These are phyloP conservation scores for Saccharomycopsis microspora DNA, from an alignment of 805 yeast genomes.

Conservation along the genomic window DNA sequence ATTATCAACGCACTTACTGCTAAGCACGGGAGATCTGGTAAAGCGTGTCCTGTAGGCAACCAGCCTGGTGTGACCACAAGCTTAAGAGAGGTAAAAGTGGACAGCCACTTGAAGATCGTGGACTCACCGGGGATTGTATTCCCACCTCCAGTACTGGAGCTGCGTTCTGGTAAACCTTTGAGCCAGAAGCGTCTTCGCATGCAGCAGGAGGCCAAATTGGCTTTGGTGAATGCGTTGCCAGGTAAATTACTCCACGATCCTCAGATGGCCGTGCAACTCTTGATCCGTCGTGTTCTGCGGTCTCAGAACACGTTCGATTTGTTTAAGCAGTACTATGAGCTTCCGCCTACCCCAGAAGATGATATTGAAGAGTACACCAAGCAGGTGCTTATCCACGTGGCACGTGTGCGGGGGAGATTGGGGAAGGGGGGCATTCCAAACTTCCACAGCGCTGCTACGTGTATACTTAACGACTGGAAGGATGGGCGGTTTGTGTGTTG, in stretches of 20 bases:
- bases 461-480: constrained; percentile 89
- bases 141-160: constrained; percentile 46
- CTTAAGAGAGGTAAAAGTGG: constrained; percentile 84
- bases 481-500: constrained; percentile 92
- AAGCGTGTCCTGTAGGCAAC: constrained; percentile 85
- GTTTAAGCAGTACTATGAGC: constrained; percentile 58
- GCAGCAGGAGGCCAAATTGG: constrained; percentile 80
- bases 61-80: constrained; percentile 96
- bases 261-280: constrained; percentile 62
- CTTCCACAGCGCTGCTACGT: constrained; percentile 69
- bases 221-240: constrained; percentile 80
- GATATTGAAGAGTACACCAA: constrained; percentile 71
- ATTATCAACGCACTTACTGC: constrained; percentile 75
- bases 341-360: constrained; percentile 60
- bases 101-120: constrained; percentile 74
- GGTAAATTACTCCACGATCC: constrained; percentile 82
- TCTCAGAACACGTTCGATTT: constrained; percentile 54
- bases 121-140: constrained; percentile 98
- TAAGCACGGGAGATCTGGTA: constrained; percentile 54
- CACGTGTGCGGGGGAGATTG: constrained; percentile 84
- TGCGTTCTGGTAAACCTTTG: constrained; percentile 23
- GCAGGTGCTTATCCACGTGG: constrained; percentile 83
- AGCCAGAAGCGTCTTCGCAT: constrained; percentile 38
- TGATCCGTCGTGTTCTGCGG: constrained; percentile 67
- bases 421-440: constrained; percentile 93